Evolutionary conservation across 306 rosid species (phyloP), one percentile per base, ranked within the genome.

Genomic region (Quercus berberidifolia): DNA sequence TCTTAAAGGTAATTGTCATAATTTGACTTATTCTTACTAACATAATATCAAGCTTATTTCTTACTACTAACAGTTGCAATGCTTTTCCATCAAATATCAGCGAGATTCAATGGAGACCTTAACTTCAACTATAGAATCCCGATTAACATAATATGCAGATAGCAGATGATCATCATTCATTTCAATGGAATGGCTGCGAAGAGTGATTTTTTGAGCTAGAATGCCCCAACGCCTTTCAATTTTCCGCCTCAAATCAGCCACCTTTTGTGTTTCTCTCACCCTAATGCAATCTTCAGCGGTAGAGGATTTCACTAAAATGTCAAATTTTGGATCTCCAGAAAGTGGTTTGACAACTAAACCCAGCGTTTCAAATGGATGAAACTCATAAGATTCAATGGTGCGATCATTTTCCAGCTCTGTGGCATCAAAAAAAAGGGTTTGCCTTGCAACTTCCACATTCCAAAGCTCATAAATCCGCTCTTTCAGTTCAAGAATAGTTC

Each of bases 221-320:
- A 83, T 30, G 2, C 75, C 85, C 90, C 87, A 84, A 21, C 59
- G 63, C 55, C 69, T 73, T 11, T 38, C 80, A 62, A 86, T 74
- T 28, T 86, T 86, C 6, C 18, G 0, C 38, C 64, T 41, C 54
- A 86, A 18, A 1, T 79, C 64, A 14, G 21, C 13, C 33, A 86
- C 92, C 2, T 6, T 82, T 23, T 82, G 75, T 0, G 85, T 82
- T 58, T 86, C 90, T 30, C 23, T 68, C 33, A 84, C 41, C 70
- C 84, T 84, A 71, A 88, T 73, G 25, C 30, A 59, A 0, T 73
- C 85, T 5, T 82, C 46, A 1, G 69, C 46, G 3, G 79, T 74
- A 0, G 0, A 0, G 19, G 25, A 17, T 73, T 73, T 79, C 3
- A 82, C 73, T 52, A 80, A 10, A 59, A 86, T 77, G 0, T 84